Evolutionary conservation across 148 eudicot species (phyloP), one percentile per base, ranked within the genome.

Genomic region (Chenopodium berlandieri): DNA sequence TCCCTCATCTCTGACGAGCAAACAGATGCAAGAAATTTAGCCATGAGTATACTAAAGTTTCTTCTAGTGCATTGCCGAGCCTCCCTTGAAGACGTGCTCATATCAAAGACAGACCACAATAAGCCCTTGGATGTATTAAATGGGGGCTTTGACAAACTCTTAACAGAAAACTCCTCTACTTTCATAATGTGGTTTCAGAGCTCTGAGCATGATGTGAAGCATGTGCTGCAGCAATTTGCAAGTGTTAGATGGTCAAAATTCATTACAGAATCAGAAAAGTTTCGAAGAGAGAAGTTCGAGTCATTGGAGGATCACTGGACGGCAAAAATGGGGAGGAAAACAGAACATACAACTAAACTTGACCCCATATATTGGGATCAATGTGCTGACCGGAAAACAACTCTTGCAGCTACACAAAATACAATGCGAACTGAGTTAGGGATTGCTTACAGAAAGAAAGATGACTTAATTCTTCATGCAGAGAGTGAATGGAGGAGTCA

Each of bases 401-500:
- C 91, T n/a, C 92, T 93, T 85, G 95, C 91, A 79, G 50, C 90
- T 79, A 90, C 88, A 63, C 94, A 97, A 47, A 91, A 88, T 86
- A 87, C 82, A 17, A 85, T 90, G 90, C 85, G 94, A 32, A 89
- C 95, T 48, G 97, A 93, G 83, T 79, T 94, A 66, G 87, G 95
- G 85, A 89, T 91, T 79, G 89, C 88, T 67, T 93, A 93, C 74
- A 89, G 89, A 81, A 94, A 87, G 83, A 96, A 94, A 80, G 84
- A 84, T 80, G 97, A 95, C 63, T 88, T 91, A 89, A 92, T 91
- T 78, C 88, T 91, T 70, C 92, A 89, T 84, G 99, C 98, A 77
- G 98, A 90, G 86, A 91, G 94, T 76, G 94, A 94, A 75, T 94
- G 99, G 99, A 94, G 91, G 83, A 88, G 92, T 76, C 94, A 89